Base-by-base conservation (phyloP, 257 asterid genomes). In the Leonotis leonurus region DNA sequence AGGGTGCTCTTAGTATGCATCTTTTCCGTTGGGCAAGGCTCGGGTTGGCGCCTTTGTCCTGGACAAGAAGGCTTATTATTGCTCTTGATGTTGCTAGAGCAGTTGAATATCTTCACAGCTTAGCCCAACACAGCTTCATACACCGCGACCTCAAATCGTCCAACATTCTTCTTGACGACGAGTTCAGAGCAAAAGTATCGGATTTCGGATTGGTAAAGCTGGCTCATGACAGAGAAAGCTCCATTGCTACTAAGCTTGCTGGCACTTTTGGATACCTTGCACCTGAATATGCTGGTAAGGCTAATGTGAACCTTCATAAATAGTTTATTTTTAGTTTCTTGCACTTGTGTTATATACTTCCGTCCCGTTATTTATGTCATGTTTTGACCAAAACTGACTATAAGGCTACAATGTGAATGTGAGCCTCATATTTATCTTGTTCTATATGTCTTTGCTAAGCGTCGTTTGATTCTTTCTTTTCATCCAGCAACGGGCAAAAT, bases 281-380 rank as follows among this genome's bases (percentile, higher is more conserved):
- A 13, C 96, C 96, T 25, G 96, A 88, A 75, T 88, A 88, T 83
- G 96, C 96, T 41, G 90, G 95, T 87, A 74, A 22, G 48, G n/a
- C n/a, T n/a, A 18, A 29, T 14, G 1, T 53, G 9, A 7, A 33
- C 39, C 1, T 1, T 33, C 1, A 8, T n/a, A n/a, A n/a, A n/a
- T n/a, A n/a, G n/a, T n/a, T 33, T 33, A 1, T 33, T 8, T 33
- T 8, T 33, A 7, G 6, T 29, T 29, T 29, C 33, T 33, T 33
- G 39, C 39, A 33, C n/a, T n/a, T n/a, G n/a, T n/a, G n/a, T n/a
- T n/a, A n/a, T n/a, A n/a, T n/a, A n/a, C n/a, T n/a, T n/a, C n/a
- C n/a, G n/a, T n/a, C n/a, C n/a, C n/a, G n/a, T n/a, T n/a, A n/a
- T n/a, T n/a, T n/a, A n/a, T n/a, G n/a, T n/a, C n/a, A n/a, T n/a